phyloP scores from a whole-genome alignment of 225 moss, liverwort and hornwort genomes.

The Bryoerythrophyllum caledonicum region DNA sequence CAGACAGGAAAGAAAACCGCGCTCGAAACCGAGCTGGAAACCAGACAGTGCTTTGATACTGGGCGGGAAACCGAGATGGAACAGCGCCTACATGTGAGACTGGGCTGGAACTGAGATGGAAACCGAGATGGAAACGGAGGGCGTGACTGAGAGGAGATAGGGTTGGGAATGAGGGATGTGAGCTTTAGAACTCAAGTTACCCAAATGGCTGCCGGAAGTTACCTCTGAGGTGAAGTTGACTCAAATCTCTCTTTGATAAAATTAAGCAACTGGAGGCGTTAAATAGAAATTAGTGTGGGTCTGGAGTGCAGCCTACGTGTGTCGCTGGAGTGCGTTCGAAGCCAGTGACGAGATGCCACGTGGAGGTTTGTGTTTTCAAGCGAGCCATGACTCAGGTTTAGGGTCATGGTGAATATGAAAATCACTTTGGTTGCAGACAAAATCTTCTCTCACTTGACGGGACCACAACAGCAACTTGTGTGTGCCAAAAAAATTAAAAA shows the following conservation, averaged over 20 bases:
- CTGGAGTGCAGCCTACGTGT: not conserved
- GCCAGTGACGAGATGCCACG: constrained; percentile 2
- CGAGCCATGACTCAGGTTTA: not conserved
- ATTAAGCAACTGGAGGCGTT: not conserved
- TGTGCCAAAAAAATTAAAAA: too few relatives aligned
- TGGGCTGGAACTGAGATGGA: too few relatives aligned
- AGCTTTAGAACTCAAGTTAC: constrained; percentile 1
- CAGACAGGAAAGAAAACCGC: not conserved
- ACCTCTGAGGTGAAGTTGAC: constrained; percentile 9
- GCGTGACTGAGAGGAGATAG: constrained; percentile 16
- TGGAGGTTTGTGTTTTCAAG: not conserved
- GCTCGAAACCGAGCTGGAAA: not conserved
- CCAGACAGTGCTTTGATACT: too few relatives aligned
- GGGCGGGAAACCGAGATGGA: too few relatives aligned
- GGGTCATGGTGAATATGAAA: not conserved
- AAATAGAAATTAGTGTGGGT: not conserved
- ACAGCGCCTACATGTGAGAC: too few relatives aligned
- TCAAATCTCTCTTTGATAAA: not conserved
- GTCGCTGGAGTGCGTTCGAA: not conserved
- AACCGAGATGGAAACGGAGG: not conserved
- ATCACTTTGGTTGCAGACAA: too few relatives aligned
- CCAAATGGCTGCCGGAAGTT: constrained; percentile 7
- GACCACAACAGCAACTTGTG: too few relatives aligned
- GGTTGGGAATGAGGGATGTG: not conserved
- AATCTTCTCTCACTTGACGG: too few relatives aligned